Evolutionary conservation across 495 filamentous ascomycete species (phyloP).

Genomic region (Aspergillus kassunensis): DNA sequence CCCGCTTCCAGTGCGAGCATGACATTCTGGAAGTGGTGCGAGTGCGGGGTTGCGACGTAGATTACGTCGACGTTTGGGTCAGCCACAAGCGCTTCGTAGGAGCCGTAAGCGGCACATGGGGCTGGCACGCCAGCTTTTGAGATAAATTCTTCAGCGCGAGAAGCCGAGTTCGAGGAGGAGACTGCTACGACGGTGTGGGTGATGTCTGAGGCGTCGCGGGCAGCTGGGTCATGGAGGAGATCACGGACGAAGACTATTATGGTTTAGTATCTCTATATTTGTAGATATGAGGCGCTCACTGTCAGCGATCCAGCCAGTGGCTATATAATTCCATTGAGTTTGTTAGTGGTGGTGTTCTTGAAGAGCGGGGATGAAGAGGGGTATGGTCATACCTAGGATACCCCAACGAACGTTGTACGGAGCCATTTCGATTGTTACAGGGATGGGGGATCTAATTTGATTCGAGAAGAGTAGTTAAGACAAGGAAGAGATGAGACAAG

Average conservation of each 20-base stretch:
- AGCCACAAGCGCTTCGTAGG: slow-evolving; percentile 72
- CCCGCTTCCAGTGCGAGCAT: slow-evolving; percentile 77
- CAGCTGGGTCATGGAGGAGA: slow-evolving; percentile 71
- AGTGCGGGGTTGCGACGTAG: slow-evolving; percentile 93
- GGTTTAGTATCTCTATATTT: not conserved
- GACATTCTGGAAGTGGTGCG: slow-evolving; percentile 90
- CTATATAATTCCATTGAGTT: slow-evolving; percentile 28
- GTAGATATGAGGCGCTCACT: slow-evolving; percentile 39
- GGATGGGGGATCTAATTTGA: no score
- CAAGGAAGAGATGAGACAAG: no score
- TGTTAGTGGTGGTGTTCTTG: slow-evolving; percentile 11
- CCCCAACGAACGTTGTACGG: slow-evolving; percentile 70
- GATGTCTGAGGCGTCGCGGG: slow-evolving; percentile 68
- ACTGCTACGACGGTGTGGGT: slow-evolving; percentile 75
- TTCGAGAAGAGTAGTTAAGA: no score
- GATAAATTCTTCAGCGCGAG: slow-evolving; percentile 70
- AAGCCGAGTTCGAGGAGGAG: slow-evolving; percentile 70
- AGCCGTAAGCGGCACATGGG: slow-evolving; percentile 70
- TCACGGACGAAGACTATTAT: slow-evolving; percentile 73
- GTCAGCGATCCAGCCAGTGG: slow-evolving; percentile 76
- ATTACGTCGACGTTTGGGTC: slow-evolving; percentile 80
- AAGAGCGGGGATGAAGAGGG: not conserved
- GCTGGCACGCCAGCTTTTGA: slow-evolving; percentile 57
- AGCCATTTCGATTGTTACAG: slow-evolving; percentile 40
- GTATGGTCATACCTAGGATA: slow-evolving; percentile 55